These are phyloP conservation scores for Fistulinella staudtii DNA, from an alignment of 1,284 basidiomycete species.

Conservation along the genomic window DNA sequence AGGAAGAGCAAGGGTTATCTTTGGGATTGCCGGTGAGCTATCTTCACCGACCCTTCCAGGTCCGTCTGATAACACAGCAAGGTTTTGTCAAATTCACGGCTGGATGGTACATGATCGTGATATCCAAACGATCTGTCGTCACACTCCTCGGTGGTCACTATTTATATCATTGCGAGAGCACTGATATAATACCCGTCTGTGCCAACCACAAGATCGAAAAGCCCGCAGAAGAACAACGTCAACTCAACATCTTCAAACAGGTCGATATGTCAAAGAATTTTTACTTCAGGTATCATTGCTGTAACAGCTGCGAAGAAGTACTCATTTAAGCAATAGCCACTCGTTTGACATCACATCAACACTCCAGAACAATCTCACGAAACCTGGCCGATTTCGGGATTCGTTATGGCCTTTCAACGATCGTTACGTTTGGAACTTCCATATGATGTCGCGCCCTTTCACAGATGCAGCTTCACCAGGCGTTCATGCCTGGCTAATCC, in stretches of 20 bases:
- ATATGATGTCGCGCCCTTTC: constrained; percentile 77
- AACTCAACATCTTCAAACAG: constrained; percentile 93
- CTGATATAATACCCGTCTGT: constrained; percentile 76
- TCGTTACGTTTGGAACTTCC: constrained; percentile 95
- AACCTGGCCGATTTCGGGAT: constrained; percentile 39
- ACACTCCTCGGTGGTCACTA: constrained; percentile 96
- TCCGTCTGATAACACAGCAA: not conserved
- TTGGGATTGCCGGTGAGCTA: constrained; percentile 64
- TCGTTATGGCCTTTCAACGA: constrained; percentile 73
- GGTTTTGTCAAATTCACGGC: constrained; percentile 90
- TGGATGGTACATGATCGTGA: constrained; percentile 89
- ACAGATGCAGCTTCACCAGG: constrained; percentile 25
- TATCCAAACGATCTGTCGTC: constrained; percentile 89
- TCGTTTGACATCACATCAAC: constrained; percentile 97
- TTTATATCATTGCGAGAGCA: constrained; percentile 94
- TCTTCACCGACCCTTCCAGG: not conserved
- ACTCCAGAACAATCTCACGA: constrained; percentile 90
- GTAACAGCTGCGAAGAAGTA: not conserved
- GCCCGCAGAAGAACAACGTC: constrained; percentile 77
- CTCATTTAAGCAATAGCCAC: constrained; percentile 52
- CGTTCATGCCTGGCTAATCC: constrained; percentile 75
- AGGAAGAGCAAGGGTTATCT: constrained; percentile 78
- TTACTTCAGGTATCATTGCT: constrained; percentile 80
- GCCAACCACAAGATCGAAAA: constrained; percentile 78
- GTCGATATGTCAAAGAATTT: constrained; percentile 99